A percentile compares a stretch with the other conserved stretches of the same genome.
Evolutionary conservation across 164 flowering plant species (phyloP).

Genomic region (Vitis labrusca): DNA sequence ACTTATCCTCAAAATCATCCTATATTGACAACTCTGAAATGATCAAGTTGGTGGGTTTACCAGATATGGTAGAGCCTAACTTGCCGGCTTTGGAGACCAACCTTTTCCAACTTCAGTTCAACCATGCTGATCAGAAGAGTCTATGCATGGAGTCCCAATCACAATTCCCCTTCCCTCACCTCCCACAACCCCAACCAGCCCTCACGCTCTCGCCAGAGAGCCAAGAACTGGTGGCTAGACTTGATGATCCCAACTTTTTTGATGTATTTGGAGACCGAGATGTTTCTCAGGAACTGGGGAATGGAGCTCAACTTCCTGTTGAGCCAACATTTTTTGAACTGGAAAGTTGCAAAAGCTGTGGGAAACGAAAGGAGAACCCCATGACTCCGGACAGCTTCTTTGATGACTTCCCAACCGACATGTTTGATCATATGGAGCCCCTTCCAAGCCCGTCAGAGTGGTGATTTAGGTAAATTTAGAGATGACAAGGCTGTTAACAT

Average conservation of each 20-base stretch:
- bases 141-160: constrained; percentile 11
- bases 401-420: constrained; percentile 69
- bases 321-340: constrained; percentile 19
- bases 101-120: constrained; percentile 17
- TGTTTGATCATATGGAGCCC: constrained; percentile 45
- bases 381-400: constrained; percentile 55
- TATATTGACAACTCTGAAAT: constrained; percentile 25
- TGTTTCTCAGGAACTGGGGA: constrained; percentile 15
- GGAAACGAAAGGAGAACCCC: constrained; percentile 13
- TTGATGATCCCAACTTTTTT: constrained; percentile 37
- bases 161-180: constrained; percentile 17
- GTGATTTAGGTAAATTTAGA: constrained; percentile 8
- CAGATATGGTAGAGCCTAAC: constrained; percentile 30
- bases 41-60: constrained; percentile 40
- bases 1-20: constrained; percentile 28
- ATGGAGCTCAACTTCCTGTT: constrained; percentile 10
- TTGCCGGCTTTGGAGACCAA: constrained; percentile 17
- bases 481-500: neutral
- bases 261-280: constrained; percentile 33
- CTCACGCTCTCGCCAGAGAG: constrained; percentile 32
- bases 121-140: constrained; percentile 15
- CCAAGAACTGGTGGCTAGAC: constrained; percentile 32
- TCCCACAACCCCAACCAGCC: constrained; percentile 28
- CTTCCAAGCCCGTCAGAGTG: constrained; percentile 32
- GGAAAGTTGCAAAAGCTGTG: constrained; percentile 9